phyloP scores from a whole-genome alignment of 192 early-diverging fungal genomes.

The Coemansia sp. region DNA sequence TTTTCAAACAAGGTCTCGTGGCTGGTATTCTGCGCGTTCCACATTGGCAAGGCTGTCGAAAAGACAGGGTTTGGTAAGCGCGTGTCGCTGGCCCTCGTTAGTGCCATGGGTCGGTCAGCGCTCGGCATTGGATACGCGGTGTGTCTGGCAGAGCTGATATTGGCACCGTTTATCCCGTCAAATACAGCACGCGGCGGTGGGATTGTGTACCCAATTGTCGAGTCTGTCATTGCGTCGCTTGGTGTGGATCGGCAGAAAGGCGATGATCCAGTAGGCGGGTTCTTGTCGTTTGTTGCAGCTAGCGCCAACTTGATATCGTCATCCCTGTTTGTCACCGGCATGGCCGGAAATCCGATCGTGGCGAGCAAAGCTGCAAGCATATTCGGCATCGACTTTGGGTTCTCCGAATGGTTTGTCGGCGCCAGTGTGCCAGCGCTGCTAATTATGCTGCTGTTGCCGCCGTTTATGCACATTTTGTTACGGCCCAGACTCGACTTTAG shows the following conservation, averaged over 20 bases:
- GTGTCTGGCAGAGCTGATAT: constrained; percentile 54
- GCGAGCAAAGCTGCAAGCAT: constrained; percentile 57
- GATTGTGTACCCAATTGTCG: constrained; percentile 73
- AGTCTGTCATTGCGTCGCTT: constrained; percentile 59
- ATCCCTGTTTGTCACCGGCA: constrained; percentile 72
- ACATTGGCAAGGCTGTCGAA: constrained; percentile 67
- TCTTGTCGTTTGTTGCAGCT: constrained; percentile 61
- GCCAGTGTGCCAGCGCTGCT: constrained; percentile 55
- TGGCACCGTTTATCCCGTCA: constrained; percentile 71
- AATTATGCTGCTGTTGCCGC: constrained; percentile 34
- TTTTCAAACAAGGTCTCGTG: constrained; percentile 65
- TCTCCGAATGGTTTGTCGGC: constrained; percentile 61
- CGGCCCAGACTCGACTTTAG: constrained; percentile 30
- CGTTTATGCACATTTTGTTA: constrained; percentile 23
- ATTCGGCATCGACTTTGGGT: constrained; percentile 65
- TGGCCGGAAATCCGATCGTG: constrained; percentile 74
- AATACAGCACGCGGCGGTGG: constrained; percentile 78
- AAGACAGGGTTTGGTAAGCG: constrained; percentile 64
- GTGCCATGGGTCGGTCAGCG: constrained; percentile 51
- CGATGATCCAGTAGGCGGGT: constrained; percentile 52
- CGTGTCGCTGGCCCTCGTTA: constrained; percentile 57
- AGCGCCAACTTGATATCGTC: constrained; percentile 72
- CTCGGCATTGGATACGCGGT: constrained; percentile 60
- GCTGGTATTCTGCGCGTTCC: constrained; percentile 74
- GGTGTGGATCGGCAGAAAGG: constrained; percentile 33